phyloP scores from a whole-genome alignment of 2,329 filamentous ascomycete genomes.

The Rhynchosporium agropyri region DNA sequence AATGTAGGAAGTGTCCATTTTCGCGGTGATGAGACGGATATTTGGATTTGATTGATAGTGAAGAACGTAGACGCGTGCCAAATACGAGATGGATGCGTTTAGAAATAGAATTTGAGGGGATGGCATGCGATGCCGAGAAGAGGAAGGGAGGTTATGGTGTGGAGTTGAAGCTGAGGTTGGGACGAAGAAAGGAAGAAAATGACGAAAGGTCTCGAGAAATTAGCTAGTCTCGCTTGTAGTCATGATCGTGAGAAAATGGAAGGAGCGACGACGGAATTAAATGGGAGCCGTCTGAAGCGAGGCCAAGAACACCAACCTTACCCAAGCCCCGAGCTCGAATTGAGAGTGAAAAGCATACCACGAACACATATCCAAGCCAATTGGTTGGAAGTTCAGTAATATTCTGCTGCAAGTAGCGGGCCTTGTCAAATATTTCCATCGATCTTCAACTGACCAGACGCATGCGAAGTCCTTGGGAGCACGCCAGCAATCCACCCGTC shows the following conservation, averaged over 20 bases:
- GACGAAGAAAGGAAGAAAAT: neutral
- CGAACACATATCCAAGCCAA: too few relatives aligned
- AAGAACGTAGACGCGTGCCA: neutral
- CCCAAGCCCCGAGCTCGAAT: neutral
- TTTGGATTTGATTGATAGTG: neutral
- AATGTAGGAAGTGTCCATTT: conserved; percentile 7
- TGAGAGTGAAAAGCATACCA: neutral
- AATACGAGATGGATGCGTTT: conserved; percentile 8
- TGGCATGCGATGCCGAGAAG: neutral
- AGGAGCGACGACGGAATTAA: neutral
- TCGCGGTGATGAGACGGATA: neutral
- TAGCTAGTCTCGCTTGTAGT: neutral
- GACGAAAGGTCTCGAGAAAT: neutral
- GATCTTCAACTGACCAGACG: neutral
- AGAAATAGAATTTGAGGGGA: neutral
- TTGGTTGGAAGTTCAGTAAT: neutral
- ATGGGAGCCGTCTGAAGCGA: conserved; percentile 1
- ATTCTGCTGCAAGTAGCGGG: neutral
- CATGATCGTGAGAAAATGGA: neutral
- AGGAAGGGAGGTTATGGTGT: neutral
- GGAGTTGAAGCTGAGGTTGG: neutral
- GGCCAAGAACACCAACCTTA: neutral
- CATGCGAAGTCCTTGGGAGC: neutral
- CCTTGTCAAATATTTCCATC: neutral
- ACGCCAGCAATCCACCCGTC: neutral